Base-by-base conservation (phyloP, 106 monocot genomes). In the Allium cepa region DNA sequence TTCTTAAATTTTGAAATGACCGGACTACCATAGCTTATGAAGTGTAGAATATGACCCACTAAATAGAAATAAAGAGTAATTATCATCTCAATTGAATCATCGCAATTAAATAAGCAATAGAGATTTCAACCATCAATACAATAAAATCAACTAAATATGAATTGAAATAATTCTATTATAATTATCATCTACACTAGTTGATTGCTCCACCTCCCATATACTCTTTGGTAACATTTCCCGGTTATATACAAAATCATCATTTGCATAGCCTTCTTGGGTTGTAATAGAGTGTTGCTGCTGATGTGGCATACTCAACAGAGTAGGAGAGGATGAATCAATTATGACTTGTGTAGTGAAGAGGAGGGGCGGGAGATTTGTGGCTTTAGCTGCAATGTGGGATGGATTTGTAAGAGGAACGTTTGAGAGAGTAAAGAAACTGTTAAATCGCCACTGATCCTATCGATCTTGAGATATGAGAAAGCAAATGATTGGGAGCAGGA, bases 201-300 rank as follows among this genome's bases (percentile, higher is more conserved):
- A 93, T 68, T 53, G 93, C 4, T 1, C 90, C 94, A 26, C 80
- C 90, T 14, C 90, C 94, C 36, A 86, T 89, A 77, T 88, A 89
- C 70, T 93, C 86, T 62, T 93, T 83, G 46, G 93, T 93, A 61
- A 88, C 81, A 75, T 22, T 88, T 93, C 4, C 94, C 90, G 18
- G 63, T 77, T 27, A 66, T 67, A 4, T 67, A 72, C 3, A 69
- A 22, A 15, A 36, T 14, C 8, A 18, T 9, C 45, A n/a, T 7
- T 7, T 53, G 14, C 0, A 53, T 59, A 4, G 68, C 7, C 48
- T 68, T 50, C 17, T 57, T 3, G 6, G 66, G 14, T 3, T 71
- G 17, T 12, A 50, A 48, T 7, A 86, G 17, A 16, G 79, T 4
- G 80, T 8, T 45, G 79, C 26, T 14, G 81, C 66, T 15, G 86